A percentile compares a stretch with the other conserved stretches of the same genome.
Evolutionary conservation across 352 stramenopile species (phyloP).

Genomic region (Phytophthora fragariaefolia): DNA sequence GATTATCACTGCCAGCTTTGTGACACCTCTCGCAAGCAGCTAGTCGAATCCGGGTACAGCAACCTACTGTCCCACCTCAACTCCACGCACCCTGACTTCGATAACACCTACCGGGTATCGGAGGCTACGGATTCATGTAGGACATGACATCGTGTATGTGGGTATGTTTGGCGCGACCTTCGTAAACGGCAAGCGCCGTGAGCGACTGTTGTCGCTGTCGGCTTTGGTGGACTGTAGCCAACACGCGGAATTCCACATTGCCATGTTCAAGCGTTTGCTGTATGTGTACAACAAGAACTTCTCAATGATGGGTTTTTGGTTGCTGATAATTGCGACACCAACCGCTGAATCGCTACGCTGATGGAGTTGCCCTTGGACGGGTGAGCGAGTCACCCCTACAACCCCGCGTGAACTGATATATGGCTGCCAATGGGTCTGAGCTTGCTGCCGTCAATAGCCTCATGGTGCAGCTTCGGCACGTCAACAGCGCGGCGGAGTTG

Average conservation of each 20-base stretch:
- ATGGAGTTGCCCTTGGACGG: no score
- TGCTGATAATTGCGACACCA: no score
- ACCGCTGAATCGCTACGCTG: no score
- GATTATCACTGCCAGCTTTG: conserved; percentile 10
- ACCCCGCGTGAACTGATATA: no score
- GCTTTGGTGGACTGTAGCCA: no score
- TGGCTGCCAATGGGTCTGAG: no score
- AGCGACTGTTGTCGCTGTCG: conserved; percentile 1
- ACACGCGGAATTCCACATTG: conserved; percentile 4
- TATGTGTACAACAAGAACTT: conserved; percentile 10
- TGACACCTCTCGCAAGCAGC: conserved; percentile 7
- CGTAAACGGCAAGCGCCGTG: not conserved
- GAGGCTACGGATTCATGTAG: not conserved
- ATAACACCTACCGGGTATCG: not conserved
- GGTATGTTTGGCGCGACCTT: not conserved
- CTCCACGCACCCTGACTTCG: conserved; percentile 10
- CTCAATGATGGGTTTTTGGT: conserved; percentile 8
- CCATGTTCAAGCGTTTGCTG: conserved; percentile 17
- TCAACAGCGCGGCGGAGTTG: no score
- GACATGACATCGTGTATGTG: not conserved
- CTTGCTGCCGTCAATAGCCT: no score
- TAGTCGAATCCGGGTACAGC: not conserved
- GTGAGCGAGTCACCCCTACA: no score
- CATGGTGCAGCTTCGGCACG: no score
- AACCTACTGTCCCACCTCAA: conserved; percentile 3